Evolutionary conservation across 176 grass and related monocot genomes (phyloP).

Genomic region (Rhipidocladum racemiflorum): DNA sequence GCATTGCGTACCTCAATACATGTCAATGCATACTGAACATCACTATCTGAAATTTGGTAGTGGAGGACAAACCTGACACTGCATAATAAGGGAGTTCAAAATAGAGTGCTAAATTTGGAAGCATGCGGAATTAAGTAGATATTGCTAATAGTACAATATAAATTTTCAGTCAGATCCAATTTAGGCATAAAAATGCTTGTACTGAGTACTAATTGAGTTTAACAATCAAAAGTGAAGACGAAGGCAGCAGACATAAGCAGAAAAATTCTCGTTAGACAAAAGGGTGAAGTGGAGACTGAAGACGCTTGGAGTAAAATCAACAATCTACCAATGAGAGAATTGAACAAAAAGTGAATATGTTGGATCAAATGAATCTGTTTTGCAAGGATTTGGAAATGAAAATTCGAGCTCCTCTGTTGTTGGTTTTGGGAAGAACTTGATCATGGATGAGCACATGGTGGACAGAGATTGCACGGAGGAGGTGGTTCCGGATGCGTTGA

Average conservation of each 20-base stretch:
- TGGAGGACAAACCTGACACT: slow-evolving; percentile 89
- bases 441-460: no score
- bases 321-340: background rate
- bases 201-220: background rate
- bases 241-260: background rate
- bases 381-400: no score
- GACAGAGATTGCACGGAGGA: no score
- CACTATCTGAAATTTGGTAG: slow-evolving; percentile 87
- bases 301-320: background rate
- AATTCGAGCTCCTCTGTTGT: no score
- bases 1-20: slow-evolving; percentile 61
- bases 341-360: no score
- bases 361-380: no score
- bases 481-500: no score
- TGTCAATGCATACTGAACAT: slow-evolving; percentile 67
- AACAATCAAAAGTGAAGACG: background rate
- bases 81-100: slow-evolving; percentile 15
- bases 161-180: background rate
- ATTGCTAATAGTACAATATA: background rate
- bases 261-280: background rate
- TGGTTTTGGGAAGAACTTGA: no score
- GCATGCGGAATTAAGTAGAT: background rate
- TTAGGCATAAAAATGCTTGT: background rate
- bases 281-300: background rate
- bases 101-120: background rate